Conservation (phyloP, 805 yeast species). For the Saturnispora serradocipensis region DNA sequence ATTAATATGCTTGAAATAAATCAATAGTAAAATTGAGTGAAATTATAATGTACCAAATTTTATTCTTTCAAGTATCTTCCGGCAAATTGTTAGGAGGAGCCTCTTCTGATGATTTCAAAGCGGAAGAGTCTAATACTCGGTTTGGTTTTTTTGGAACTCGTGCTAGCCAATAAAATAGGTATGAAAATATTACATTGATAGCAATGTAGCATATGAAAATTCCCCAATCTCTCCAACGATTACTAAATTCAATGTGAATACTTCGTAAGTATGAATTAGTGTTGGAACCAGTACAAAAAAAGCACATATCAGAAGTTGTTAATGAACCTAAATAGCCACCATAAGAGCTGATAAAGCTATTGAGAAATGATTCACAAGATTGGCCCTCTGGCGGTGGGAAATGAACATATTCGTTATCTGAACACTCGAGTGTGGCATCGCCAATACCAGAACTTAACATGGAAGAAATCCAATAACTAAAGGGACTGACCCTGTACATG, state of each 20-base stretch:
- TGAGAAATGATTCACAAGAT: slow-evolving; percentile 51
- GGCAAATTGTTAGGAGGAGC: slow-evolving; percentile 10
- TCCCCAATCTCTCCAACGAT: slow-evolving; percentile 60
- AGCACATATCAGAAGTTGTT: slow-evolving; percentile 43
- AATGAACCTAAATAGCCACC: slow-evolving; percentile 42
- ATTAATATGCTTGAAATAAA: too few species aligned
- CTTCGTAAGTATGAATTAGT: slow-evolving; percentile 53
- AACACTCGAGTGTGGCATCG: slow-evolving; percentile 38
- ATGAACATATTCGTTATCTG: slow-evolving; percentile 36
- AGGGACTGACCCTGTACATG: slow-evolving; percentile 67
- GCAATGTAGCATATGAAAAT: slow-evolving; percentile 41
- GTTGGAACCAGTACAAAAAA: slow-evolving; percentile 45
- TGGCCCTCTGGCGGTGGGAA: slow-evolving; percentile 45
- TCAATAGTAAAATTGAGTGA: too few species aligned
- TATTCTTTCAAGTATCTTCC: slow-evolving; percentile 6
- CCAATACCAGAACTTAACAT: slow-evolving; percentile 49
- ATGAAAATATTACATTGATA: slow-evolving; percentile 30
- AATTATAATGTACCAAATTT: too few species aligned
- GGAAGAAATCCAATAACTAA: slow-evolving; percentile 55
- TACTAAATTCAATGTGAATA: slow-evolving; percentile 33
- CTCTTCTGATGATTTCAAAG: slow-evolving; percentile 15
- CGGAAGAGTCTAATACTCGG: slow-evolving; percentile 23
- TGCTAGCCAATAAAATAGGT: slow-evolving; percentile 42
- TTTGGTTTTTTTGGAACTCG: slow-evolving; percentile 62
- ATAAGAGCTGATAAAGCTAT: slow-evolving; percentile 25